phyloP scores from a whole-genome alignment of 176 grass and related monocot species.

The Triticum urartu region DNA sequence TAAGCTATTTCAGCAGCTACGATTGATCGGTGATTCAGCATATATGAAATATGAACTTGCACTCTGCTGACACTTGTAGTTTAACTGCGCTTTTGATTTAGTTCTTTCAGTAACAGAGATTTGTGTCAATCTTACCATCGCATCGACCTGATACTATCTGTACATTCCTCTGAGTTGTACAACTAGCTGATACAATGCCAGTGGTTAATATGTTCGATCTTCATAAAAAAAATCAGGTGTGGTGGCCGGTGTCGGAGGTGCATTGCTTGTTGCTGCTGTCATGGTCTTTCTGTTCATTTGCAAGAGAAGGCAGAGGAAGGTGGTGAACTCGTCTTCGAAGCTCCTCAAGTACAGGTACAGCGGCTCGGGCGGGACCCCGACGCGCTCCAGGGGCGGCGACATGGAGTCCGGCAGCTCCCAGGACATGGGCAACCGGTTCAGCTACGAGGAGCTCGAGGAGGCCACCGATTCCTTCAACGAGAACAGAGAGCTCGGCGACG shows the following conservation, averaged over 20 bases:
- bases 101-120: too few species aligned
- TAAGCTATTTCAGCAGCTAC: not conserved
- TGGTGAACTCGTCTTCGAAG: conserved; percentile 41
- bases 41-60: not conserved
- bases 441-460: conserved; percentile 78
- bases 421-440: conserved; percentile 54
- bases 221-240: not conserved
- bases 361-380: conserved; percentile 35
- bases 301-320: conserved; percentile 38
- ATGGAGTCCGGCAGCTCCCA: conserved; percentile 44
- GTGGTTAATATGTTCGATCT: not conserved
- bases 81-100: not conserved
- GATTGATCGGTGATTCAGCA: not conserved
- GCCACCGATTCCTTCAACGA: conserved; percentile 66
- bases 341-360: conserved; percentile 51
- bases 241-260: not conserved
- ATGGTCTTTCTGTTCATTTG: conserved; percentile 25
- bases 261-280: not conserved
- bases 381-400: conserved; percentile 35
- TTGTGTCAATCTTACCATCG: too few species aligned
- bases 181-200: too few species aligned
- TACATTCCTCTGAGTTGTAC: too few species aligned
- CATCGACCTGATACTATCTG: too few species aligned
- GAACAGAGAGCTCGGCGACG: conserved; percentile 71
- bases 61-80: not conserved